Evolutionary conservation across 495 filamentous ascomycete genomes (phyloP).

Genomic region (Neurospora sp.): DNA sequence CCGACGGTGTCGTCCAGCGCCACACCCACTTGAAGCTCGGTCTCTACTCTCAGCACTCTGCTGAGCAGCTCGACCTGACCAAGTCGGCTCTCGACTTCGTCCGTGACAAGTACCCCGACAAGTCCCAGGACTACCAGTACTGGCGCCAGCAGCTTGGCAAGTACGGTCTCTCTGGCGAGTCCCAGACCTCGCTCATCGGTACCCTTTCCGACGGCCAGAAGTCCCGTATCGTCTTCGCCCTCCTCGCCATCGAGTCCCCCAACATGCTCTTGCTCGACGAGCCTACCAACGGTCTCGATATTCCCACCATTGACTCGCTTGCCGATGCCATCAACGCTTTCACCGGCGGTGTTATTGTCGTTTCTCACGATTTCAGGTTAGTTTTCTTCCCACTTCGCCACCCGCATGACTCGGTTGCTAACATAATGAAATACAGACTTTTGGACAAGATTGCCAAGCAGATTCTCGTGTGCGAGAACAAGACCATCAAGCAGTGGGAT

Average conservation of each 20-base stretch:
- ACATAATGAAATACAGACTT: slow-evolving; percentile 45
- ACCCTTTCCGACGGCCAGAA: slow-evolving; percentile 97
- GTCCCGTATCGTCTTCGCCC: slow-evolving; percentile 92
- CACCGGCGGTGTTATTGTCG: slow-evolving; percentile 93
- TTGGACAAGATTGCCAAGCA: slow-evolving; percentile 99
- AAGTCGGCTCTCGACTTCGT: slow-evolving; percentile 98
- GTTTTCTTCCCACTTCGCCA: slow-evolving; percentile 7
- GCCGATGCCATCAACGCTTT: slow-evolving; percentile 96
- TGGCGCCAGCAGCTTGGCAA: slow-evolving; percentile 95
- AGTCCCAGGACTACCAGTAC: slow-evolving; percentile 97
- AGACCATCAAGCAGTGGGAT: slow-evolving; percentile 80
- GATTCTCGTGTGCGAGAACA: slow-evolving; percentile 97
- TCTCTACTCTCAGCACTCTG: slow-evolving; percentile 95
- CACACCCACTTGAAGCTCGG: slow-evolving; percentile 98
- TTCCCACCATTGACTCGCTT: slow-evolving; percentile 94
- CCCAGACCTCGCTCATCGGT: slow-evolving; percentile 95
- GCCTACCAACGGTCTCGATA: slow-evolving; percentile 98
- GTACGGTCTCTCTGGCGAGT: slow-evolving; percentile 83
- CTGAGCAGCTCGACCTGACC: slow-evolving; percentile 95
- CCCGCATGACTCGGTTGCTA: neutral
- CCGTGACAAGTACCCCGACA: slow-evolving; percentile 80
- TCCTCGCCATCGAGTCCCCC: slow-evolving; percentile 89
- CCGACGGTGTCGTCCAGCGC: slow-evolving; percentile 65
- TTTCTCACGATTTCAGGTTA: slow-evolving; percentile 96
- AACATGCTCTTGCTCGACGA: slow-evolving; percentile 99